Evolutionary conservation across 352 stramenopile genomes (phyloP), one percentile per base, ranked within the genome.

Genomic region (Elongisporangium prolatum): DNA sequence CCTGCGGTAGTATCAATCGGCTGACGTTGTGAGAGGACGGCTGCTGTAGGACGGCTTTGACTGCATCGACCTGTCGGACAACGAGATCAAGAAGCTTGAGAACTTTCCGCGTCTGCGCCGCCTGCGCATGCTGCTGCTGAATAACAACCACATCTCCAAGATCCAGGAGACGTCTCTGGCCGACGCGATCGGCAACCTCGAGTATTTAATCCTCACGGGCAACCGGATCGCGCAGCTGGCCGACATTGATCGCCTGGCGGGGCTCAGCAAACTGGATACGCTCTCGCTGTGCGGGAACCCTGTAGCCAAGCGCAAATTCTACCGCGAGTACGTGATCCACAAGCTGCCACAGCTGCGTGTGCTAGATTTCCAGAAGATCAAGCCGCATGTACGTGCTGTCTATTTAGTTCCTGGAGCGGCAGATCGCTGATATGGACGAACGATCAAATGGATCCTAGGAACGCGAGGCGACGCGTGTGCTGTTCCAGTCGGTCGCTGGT

Each of bases 41-140:
- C 34, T 17, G 34, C 22, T 52, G 21, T 57, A 97, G 86, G 90
- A 98, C 65, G 86, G 90, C 16, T 98, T 96, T 56, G 93, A 98
- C 72, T 96, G 89, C 64, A 89, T 98, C 44, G 93, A 98, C 61
- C 72, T 98, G 25, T 96, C 85, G 61, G 93, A 98, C 70, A 98
- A 98, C 66, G 91, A 98, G 64, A 93, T 98, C 60, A 96, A 96
- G 68, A 96, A 91, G 68, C 72, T 98, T 1, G 93, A 98, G 71
- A 98, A 98, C 77, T 97, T 98, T 57, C 92, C 92, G 51, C 72
- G 83, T 3, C 79, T 97, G 56, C 75, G 75, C 34, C 78, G 92
- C 16, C 72, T 98, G 50, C 89, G 84, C n/a, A 96, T 93, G 76
- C 67, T 98, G 59, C 69, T 98, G 37, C 65, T 97, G 48, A 84